phyloP scores from a whole-genome alignment of 1,284 basidiomycete genomes.

The Microbotryomycetes sp. region DNA sequence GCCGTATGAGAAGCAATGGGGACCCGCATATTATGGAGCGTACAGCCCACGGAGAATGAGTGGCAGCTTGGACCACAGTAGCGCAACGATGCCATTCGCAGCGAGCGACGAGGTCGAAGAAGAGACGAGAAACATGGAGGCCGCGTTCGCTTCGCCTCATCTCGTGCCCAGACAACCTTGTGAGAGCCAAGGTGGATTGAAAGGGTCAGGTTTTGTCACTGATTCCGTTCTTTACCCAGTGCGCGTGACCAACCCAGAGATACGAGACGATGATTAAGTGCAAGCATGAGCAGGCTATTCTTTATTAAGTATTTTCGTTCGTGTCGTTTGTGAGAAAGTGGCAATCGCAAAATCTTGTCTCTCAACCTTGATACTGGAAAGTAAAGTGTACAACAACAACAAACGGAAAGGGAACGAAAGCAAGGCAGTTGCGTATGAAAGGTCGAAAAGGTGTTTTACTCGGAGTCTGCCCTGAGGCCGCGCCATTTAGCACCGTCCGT shows the following conservation, averaged over 20 bases:
- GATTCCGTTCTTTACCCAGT: background rate
- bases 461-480: too few species aligned
- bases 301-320: background rate
- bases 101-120: conserved; percentile 18
- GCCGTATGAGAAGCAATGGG: conserved; percentile 7
- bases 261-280: background rate
- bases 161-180: background rate
- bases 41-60: background rate
- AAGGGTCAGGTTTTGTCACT: background rate
- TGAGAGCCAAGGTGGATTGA: background rate
- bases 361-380: background rate
- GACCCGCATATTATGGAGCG: background rate
- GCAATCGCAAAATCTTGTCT: background rate
- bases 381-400: background rate
- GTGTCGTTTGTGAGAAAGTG: background rate
- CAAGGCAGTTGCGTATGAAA: background rate
- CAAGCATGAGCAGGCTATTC: background rate
- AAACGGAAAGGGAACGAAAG: background rate
- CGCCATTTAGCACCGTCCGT: conserved; percentile 17
- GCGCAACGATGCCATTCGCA: background rate
- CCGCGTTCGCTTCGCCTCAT: conserved; percentile 1
- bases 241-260: background rate
- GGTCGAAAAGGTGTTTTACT: background rate
- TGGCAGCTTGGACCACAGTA: background rate
- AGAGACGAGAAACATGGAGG: conserved; percentile 3